Evolutionary conservation across 176 grass and related monocot species (phyloP), one percentile per base, ranked within the genome.

Genomic region (Luzula sylvatica): DNA sequence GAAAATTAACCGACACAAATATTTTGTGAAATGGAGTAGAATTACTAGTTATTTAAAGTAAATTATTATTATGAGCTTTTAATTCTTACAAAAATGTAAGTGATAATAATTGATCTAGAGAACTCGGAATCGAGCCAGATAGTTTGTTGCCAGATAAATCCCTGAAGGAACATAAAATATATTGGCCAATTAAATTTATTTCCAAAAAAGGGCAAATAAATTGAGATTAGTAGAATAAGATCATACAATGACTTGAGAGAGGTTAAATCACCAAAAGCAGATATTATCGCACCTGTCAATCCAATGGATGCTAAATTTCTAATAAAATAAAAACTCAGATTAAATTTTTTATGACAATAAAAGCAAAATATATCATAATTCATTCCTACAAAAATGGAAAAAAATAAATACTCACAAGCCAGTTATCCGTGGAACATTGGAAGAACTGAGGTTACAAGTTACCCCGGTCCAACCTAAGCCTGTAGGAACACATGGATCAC

Each of bases 71-170:
- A 17, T 50, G 66, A 9, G 13, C 30, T 7, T 15, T 2, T 30
- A 46, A 41, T 14, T 20, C 58, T 40, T 82, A 82, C 78, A 82
- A 26, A 26, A 65, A 82, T 20, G 25, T 46, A 42, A 82, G 65
- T 30, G 64, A 48, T 61, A 42, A 7, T 42, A 76, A 38, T 47
- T 76, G 20, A 13, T 20, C 47, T 0, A 82, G 53, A 66, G 46
- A 61, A 41, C 46, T 61, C 53, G 72, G 66, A 11, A 82, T 22
- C 53, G 39, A 1, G 8, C 72, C 72, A 8, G 60, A 72, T 23
- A 82, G 20, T 4, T 52, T 65, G 15, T 76, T 76, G 32, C 53
- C 28, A 8, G 78, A 82, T 14, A 82, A 42, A 50, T 82, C 60
- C 72, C 59, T 82, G 59, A 3, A 26, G 49, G 25, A 29, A 8